phyloP scores from a whole-genome alignment of 352 stramenopile genomes.

The Phytophthora multivora region DNA sequence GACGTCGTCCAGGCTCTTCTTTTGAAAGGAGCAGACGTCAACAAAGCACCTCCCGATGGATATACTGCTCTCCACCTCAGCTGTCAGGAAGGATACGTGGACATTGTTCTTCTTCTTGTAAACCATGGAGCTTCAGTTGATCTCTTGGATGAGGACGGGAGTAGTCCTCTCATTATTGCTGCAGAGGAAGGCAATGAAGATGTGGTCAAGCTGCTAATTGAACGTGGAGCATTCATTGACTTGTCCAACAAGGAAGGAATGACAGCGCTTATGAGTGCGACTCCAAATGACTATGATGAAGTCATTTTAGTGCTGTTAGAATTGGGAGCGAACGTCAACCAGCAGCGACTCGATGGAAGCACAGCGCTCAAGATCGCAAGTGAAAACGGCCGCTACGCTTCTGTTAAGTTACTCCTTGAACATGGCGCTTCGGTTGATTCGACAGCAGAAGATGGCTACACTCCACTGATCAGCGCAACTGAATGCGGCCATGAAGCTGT shows the following conservation, averaged over 20 bases:
- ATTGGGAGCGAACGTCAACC: slow-evolving; percentile 7
- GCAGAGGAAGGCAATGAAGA: slow-evolving; percentile 3
- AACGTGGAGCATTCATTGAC: slow-evolving; percentile 7
- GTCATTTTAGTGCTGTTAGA: slow-evolving; percentile 4
- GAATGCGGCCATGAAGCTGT: neutral
- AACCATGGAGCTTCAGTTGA: slow-evolving; percentile 5
- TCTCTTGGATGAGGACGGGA: neutral
- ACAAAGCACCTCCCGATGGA: neutral
- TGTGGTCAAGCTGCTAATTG: slow-evolving; percentile 3
- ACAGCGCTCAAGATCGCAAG: slow-evolving; percentile 1
- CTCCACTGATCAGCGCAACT: neutral
- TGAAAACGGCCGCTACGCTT: neutral
- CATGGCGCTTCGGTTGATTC: neutral
- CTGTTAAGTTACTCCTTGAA: neutral
- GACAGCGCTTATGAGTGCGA: slow-evolving; percentile 2
- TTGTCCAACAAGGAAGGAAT: neutral
- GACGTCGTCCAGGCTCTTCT: neutral
- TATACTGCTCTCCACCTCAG: slow-evolving; percentile 6
- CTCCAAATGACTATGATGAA: neutral
- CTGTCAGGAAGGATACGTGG: slow-evolving; percentile 1
- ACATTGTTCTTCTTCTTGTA: neutral
- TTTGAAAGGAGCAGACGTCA: too few species aligned
- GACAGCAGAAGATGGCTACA: neutral
- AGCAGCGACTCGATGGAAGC: neutral
- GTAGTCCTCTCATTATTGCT: slow-evolving; percentile 13